These are phyloP conservation scores for Nelumbo lutea DNA, from an alignment of 164 flowering plant species.

Conservation along the genomic window DNA sequence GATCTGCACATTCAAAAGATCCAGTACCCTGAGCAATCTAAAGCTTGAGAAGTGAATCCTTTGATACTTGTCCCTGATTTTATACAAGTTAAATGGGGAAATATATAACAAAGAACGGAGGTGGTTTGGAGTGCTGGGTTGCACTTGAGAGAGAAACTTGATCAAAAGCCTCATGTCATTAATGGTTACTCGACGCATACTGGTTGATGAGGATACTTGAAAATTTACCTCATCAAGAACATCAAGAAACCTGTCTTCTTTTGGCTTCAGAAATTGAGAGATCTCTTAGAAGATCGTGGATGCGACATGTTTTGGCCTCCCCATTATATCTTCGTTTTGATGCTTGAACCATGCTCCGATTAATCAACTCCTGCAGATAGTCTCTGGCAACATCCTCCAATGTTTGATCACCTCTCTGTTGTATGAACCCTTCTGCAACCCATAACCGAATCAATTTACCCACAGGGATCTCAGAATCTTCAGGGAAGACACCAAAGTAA, in stretches of 20 bases:
- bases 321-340: neutral
- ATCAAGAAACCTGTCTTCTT: constrained; percentile 1
- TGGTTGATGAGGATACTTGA: no score
- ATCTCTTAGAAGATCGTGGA: constrained; percentile 13
- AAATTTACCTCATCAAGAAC: neutral
- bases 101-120: no score
- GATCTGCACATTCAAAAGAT: no score
- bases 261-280: neutral
- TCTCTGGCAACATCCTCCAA: constrained; percentile 9
- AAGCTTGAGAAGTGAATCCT: no score
- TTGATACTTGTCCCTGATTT: no score
- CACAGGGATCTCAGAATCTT: constrained; percentile 4
- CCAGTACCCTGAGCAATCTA: no score
- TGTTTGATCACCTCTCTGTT: neutral
- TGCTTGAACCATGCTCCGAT: constrained; percentile 3
- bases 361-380: constrained; percentile 3
- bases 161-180: no score
- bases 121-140: no score
- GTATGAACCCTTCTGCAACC: neutral
- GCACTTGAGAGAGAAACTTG: no score
- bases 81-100: no score
- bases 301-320: neutral
- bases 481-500: constrained; percentile 20
- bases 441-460: neutral
- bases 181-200: no score